These are phyloP conservation scores for Phytophthora vignae DNA, from an alignment of 352 stramenopile genomes.

Conservation along the genomic window DNA sequence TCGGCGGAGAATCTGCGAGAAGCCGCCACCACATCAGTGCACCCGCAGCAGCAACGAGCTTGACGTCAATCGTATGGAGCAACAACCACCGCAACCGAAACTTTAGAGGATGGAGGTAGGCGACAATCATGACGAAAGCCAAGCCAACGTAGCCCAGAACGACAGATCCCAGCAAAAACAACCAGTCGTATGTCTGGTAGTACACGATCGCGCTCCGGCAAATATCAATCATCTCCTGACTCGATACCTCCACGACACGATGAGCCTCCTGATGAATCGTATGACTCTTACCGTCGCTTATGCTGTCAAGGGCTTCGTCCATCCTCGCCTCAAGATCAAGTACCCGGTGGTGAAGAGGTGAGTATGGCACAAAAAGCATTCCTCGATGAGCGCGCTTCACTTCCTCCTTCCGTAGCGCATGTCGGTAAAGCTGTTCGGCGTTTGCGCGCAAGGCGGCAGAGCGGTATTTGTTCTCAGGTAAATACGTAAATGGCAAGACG, in stretches of 20 bases:
- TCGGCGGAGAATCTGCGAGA: conserved; percentile 68
- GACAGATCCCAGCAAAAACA: conserved; percentile 73
- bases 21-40: conserved; percentile 49
- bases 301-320: conserved; percentile 23
- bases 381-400: conserved; percentile 64
- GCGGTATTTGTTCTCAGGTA: conserved; percentile 64
- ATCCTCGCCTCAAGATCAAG: conserved; percentile 40
- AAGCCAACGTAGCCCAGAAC: conserved; percentile 75
- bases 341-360: conserved; percentile 45
- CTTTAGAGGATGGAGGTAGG: conserved; percentile 47
- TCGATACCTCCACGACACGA: conserved; percentile 50
- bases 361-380: conserved; percentile 64
- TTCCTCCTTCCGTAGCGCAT: conserved; percentile 66
- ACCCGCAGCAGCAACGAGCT: conserved; percentile 20
- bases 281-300: conserved; percentile 26
- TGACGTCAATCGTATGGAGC: conserved; percentile 16
- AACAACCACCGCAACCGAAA: conserved; percentile 38
- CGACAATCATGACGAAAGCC: conserved; percentile 64
- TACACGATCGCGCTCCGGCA: conserved; percentile 73
- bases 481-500: conserved; percentile 75
- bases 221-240: conserved; percentile 70
- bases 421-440: conserved; percentile 67
- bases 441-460: conserved; percentile 72
- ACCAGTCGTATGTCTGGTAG: conserved; percentile 86
- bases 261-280: conserved; percentile 34